These are phyloP conservation scores for Dothiorella sarmentorum DNA, from an alignment of 2,329 filamentous ascomycete genomes.

Conservation along the genomic window DNA sequence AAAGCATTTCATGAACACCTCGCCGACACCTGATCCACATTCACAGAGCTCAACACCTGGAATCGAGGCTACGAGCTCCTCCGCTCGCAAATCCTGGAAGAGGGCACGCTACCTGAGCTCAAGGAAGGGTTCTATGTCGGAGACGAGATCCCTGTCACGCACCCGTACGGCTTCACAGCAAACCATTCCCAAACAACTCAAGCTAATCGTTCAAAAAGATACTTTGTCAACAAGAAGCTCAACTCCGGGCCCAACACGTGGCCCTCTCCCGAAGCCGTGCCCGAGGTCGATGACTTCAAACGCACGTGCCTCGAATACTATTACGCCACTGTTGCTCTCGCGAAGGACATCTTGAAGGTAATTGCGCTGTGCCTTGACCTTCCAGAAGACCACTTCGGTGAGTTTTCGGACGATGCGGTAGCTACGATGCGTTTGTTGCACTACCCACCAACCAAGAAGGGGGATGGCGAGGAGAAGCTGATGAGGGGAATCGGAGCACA, in stretches of 20 bases:
- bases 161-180: constrained; percentile 23
- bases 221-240: constrained; percentile 38
- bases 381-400: constrained; percentile 36
- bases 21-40: background rate
- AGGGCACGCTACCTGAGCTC: constrained; percentile 41
- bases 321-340: constrained; percentile 36
- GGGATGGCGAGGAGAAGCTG: constrained; percentile 35
- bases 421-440: constrained; percentile 44
- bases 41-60: constrained; percentile 36
- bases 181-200: background rate
- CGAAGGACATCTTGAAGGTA: constrained; percentile 41
- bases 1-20: too few species aligned
- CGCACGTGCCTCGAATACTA: constrained; percentile 42
- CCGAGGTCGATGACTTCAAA: constrained; percentile 33
- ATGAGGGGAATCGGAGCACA: constrained; percentile 44
- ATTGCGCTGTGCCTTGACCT: constrained; percentile 42
- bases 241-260: constrained; percentile 43
- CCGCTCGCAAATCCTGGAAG: constrained; percentile 42
- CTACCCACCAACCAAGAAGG: constrained; percentile 39
- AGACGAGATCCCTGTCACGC: constrained; percentile 38
- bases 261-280: constrained; percentile 28
- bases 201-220: constrained; percentile 10
- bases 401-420: constrained; percentile 35
- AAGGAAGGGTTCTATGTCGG: constrained; percentile 46
- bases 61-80: constrained; percentile 45